A percentile compares a stretch with the other conserved stretches of the same genome.
Evolutionary conservation across 768 basidiomycete genomes (phyloP).

Genomic region (Favolaschia claudopus): DNA sequence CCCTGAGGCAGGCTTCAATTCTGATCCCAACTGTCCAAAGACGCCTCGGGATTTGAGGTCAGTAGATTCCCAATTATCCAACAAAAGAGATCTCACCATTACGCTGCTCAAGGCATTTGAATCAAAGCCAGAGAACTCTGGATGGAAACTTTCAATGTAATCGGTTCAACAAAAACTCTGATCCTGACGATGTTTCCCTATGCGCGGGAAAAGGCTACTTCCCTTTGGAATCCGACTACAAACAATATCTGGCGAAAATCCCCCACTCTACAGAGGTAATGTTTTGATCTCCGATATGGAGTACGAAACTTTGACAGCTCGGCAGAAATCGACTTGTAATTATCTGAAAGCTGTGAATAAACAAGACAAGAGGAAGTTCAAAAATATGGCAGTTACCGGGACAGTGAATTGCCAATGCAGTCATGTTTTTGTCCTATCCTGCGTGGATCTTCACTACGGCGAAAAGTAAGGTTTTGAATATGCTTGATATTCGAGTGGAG

Average conservation of each 20-base stretch:
- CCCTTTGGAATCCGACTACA: constrained; percentile 18
- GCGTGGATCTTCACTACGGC: constrained; percentile 27
- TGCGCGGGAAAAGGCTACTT: constrained; percentile 22
- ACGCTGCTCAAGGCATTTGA: constrained; percentile 25
- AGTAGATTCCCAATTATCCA: too few relatives aligned
- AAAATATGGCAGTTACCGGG: constrained; percentile 29
- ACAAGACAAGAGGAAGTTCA: constrained; percentile 34
- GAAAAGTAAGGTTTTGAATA: constrained; percentile 19
- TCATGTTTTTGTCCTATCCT: constrained; percentile 25
- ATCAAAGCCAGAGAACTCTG: constrained; percentile 18
- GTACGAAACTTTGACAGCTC: too few relatives aligned
- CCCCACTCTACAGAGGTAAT: constrained; percentile 18
- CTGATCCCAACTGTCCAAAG: background rate
- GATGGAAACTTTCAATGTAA: constrained; percentile 33
- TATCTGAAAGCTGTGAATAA: constrained; percentile 31
- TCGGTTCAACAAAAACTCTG: constrained; percentile 28
- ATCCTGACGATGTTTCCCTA: constrained; percentile 30
- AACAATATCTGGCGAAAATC: constrained; percentile 19
- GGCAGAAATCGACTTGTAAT: constrained; percentile 33
- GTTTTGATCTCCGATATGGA: too few relatives aligned
- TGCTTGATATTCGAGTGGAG: background rate
- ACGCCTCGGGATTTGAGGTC: too few relatives aligned
- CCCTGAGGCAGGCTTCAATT: constrained; percentile 12
- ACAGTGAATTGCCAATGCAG: constrained; percentile 28
- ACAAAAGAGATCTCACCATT: too few relatives aligned